phyloP scores from a whole-genome alignment of 345 rosid species.

The Anacardium occidentale region DNA sequence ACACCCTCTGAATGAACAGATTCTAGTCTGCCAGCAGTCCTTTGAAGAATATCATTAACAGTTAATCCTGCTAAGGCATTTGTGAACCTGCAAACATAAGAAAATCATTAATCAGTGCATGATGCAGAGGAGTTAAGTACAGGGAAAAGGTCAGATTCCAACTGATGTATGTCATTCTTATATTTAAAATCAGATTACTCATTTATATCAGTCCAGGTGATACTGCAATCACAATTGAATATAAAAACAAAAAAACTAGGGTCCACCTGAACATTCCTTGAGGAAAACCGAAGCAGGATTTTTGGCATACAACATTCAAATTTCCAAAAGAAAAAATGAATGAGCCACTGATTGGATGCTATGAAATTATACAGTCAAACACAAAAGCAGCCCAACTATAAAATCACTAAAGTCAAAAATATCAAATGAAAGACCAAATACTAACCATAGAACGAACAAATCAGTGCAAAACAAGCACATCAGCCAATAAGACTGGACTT shows the following conservation, averaged over 20 bases:
- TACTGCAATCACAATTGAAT: no score
- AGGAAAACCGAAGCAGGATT: not conserved
- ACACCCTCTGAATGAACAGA: constrained; percentile 94
- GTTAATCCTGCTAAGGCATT: constrained; percentile 63
- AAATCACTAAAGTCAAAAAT: constrained; percentile 12
- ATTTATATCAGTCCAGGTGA: not conserved
- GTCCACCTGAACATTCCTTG: not conserved
- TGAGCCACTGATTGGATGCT: not conserved
- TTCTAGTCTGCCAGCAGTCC: constrained; percentile 84
- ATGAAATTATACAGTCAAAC: not conserved
- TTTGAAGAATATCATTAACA: constrained; percentile 70
- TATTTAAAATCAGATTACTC: not conserved
- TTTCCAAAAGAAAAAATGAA: not conserved
- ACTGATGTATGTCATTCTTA: not conserved
- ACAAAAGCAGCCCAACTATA: not conserved
- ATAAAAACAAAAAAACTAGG: not conserved
- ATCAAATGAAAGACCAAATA: not conserved
- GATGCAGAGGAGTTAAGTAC: not conserved
- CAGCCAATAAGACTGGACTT: not conserved
- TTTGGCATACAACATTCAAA: not conserved
- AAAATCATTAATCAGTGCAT: constrained; percentile 1
- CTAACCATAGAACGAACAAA: not conserved
- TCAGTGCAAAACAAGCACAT: not conserved
- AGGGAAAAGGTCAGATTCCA: not conserved
- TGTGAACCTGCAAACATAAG: constrained; percentile 62